Base-by-base conservation (phyloP, 768 basidiomycete genomes). In the Cystoderma amianthinum region DNA sequence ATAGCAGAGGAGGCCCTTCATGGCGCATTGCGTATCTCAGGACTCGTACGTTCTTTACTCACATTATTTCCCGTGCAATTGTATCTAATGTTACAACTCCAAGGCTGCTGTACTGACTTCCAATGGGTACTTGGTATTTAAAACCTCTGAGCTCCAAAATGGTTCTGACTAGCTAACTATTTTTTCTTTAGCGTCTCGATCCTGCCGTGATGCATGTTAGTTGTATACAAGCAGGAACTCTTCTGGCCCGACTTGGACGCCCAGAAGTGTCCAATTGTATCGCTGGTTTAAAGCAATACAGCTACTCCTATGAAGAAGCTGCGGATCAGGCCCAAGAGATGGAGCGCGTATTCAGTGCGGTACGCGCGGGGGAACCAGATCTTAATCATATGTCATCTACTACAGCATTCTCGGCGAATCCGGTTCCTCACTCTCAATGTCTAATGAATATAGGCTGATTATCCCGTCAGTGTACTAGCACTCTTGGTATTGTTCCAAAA, bases 201-300 rank as follows among this genome's bases (percentile, higher is more conserved):
- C 87, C 88, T 21, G 89, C 92, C 3, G 85, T 92, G 32, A 87
- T 96, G 76, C 85, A 89, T 46, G 85, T 88, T 53, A 80, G 82
- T 49, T 82, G 87, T 56, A 87, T 85, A 46, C 82, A 87, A 46
- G 85, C 91, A 1, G 93, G 92, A 10, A 78, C 72, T 36, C 68
- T 92, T 11, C 76, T 95, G 40, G 92, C 90, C 4, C 75, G 81
- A 18, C 62, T 85, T n/a, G 91, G 85, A 5, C 80, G 88, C 15
- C 79, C 81, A 1, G 92, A 94, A 60, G 89, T 86, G 22, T 62
- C 71, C 41, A 82, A 85, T 51, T 95, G 93, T 58, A 82, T 95
- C 51, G 77, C 74, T 17, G 93, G 87, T 20, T 70, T 96, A 17
- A 75, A 86, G 52, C 93, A 96, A 61, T 94, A 94, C 56, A 85